Evolutionary conservation across 768 basidiomycete genomes (phyloP).

Genomic region (Collybiopsis confluens): DNA sequence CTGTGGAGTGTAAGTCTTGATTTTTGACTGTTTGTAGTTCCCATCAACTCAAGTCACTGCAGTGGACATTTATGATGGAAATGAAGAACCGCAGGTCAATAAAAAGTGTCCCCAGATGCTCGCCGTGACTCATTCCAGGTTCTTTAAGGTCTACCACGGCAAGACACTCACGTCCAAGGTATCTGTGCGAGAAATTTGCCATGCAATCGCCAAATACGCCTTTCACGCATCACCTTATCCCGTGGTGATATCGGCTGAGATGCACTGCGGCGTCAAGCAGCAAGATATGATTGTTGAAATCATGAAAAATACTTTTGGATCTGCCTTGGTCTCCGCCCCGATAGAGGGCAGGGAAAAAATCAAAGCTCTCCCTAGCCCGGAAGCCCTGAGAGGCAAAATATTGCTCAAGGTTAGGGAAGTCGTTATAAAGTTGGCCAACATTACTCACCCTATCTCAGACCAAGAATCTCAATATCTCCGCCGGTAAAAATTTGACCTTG

Average conservation of each 20-base stretch:
- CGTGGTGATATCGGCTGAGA: constrained; percentile 88
- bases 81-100: constrained; percentile 51
- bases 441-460: constrained; percentile 36
- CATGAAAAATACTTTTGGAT: constrained; percentile 52
- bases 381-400: constrained; percentile 75
- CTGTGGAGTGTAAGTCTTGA: constrained; percentile 74
- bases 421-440: neutral
- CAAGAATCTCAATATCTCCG: constrained; percentile 62
- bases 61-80: constrained; percentile 95
- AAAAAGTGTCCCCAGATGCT: too few species aligned
- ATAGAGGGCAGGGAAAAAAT: constrained; percentile 12
- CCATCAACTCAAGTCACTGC: neutral
- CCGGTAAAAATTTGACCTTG: neutral
- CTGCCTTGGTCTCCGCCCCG: constrained; percentile 34
- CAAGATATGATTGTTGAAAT: constrained; percentile 79
- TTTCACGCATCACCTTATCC: constrained; percentile 91
- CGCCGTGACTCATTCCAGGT: too few species aligned
- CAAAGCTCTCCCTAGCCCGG: constrained; percentile 73
- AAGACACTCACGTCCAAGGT: constrained; percentile 86
- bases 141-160: constrained; percentile 73
- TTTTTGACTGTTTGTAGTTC: neutral
- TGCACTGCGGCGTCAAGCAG: constrained; percentile 76
- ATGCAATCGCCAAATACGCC: constrained; percentile 86
- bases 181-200: constrained; percentile 73
- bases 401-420: constrained; percentile 65